Evolutionary conservation across 2,329 filamentous ascomycete species (phyloP), one percentile per base, ranked within the genome.

Genomic region (Apiospora rasikravindrae): DNA sequence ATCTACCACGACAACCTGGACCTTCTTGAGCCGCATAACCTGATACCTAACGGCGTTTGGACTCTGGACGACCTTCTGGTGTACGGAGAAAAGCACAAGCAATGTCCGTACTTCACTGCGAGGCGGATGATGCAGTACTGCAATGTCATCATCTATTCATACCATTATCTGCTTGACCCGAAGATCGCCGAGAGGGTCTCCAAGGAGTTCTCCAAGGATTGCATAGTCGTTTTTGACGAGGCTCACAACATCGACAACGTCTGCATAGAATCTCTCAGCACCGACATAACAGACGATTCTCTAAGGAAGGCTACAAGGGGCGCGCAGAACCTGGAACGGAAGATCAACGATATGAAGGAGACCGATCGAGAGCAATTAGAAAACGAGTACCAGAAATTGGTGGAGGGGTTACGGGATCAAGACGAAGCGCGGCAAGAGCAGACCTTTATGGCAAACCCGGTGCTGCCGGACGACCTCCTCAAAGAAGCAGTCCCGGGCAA

Each of bases 191-290:
- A 99, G 80, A 85, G 96, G 72, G 95, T 98, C 1, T 98, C 96
- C 0, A 95, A 93, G 81, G 96, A 99, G 79, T 89, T 99, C 14
- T 98, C 96, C 0, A 98, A 98, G 77, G 97, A 99, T 81, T 98
- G 95, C 81, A 99, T 99, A 70, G 94, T 99, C 26, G 96, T 99
- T 3, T 99, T 99, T 76, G 96, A 99, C 79, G 96, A 99, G 82
- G 96, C 96, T 19, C 96, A 99, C 85, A 99, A 99, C 80, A 99
- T 99, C 77, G 96, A 99, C 87, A 99, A 99, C 80, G 96, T 99
- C 73, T 99, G 97, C 81, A 99, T 99, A 76, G 96, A 99, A 80
- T 96, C 96, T 1, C 85, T 98, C 16, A 99, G 96, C 79, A 98
- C 98, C 57, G 96, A 99, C 78, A 90, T 99, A 72, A 98, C 96